Evolutionary conservation across 2,329 filamentous ascomycete genomes (phyloP).

Genomic region (Lomentospora prolificans): DNA sequence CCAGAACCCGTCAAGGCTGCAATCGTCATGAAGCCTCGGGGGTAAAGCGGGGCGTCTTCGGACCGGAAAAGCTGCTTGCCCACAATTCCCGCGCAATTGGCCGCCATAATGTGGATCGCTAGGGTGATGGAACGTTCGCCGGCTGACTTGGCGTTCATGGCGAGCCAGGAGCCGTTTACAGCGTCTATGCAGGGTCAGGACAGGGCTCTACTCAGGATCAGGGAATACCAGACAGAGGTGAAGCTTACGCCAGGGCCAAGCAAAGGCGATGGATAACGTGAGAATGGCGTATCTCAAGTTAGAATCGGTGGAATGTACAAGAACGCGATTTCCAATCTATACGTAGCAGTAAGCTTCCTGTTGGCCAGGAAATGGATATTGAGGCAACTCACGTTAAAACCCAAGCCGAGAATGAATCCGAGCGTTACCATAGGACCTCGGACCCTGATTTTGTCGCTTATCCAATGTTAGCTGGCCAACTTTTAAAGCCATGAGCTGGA

Average conservation of each 20-base stretch:
- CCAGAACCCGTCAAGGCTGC: slow-evolving; percentile 16
- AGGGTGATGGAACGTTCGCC: slow-evolving; percentile 23
- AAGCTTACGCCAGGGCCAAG: slow-evolving; percentile 21
- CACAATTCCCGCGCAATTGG: slow-evolving; percentile 20
- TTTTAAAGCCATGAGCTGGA: background rate
- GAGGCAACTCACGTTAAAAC: slow-evolving; percentile 8
- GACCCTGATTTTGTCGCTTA: slow-evolving; percentile 12
- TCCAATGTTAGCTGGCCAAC: no score
- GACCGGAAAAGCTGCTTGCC: slow-evolving; percentile 21
- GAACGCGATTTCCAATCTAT: slow-evolving; percentile 18
- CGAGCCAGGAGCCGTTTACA: slow-evolving; percentile 21
- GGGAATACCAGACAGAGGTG: no score
- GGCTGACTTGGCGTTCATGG: slow-evolving; percentile 18
- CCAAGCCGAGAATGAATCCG: slow-evolving; percentile 11
- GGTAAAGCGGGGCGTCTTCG: slow-evolving; percentile 19
- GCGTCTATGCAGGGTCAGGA: slow-evolving; percentile 11
- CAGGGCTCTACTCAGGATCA: background rate
- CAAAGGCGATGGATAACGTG: slow-evolving; percentile 17
- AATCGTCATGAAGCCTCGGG: slow-evolving; percentile 18
- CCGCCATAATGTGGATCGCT: slow-evolving; percentile 23
- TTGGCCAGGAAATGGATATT: background rate
- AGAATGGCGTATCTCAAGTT: slow-evolving; percentile 20
- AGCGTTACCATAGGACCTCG: slow-evolving; percentile 15
- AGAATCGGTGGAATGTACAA: slow-evolving; percentile 16
- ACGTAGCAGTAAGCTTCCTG: background rate